Evolutionary conservation across 2,329 filamentous ascomycete genomes (phyloP).

Genomic region (Volutella citrinella): DNA sequence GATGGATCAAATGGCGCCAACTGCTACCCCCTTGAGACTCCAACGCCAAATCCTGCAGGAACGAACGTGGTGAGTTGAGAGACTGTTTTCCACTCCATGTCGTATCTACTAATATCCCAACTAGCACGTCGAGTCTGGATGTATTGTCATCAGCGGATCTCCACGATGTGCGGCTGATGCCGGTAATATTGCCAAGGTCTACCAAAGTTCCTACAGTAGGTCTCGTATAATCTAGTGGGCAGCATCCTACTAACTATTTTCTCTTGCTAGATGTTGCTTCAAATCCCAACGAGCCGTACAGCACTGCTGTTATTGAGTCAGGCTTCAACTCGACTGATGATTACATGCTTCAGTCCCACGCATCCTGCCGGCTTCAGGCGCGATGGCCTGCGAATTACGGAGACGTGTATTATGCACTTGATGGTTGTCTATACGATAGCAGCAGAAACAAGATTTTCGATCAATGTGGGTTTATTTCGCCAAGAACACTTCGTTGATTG

Average conservation of each 20-base stretch:
- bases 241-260: neutral
- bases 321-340: constrained; percentile 8
- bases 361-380: constrained; percentile 10
- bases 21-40: constrained; percentile 3
- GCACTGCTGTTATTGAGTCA: constrained; percentile 8
- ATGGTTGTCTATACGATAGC: too few species aligned
- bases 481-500: too few species aligned
- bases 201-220: constrained; percentile 12
- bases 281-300: constrained; percentile 4
- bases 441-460: too few species aligned
- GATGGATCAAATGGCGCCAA: constrained; percentile 7
- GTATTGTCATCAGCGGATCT: constrained; percentile 7
- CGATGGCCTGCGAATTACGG: too few species aligned
- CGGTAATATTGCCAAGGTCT: constrained; percentile 5
- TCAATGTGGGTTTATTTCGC: too few species aligned
- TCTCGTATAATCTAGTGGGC: neutral
- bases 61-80: constrained; percentile 11
- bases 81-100: neutral
- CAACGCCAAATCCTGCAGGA: constrained; percentile 8
- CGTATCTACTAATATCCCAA: neutral
- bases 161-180: constrained; percentile 8
- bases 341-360: constrained; percentile 2
- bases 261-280: constrained; percentile 8
- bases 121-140: constrained; percentile 10
- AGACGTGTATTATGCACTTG: too few species aligned